Percentiles rank a stretch among this genome's conserved stretches.
These are phyloP conservation scores for Trichoderma gamsii DNA, from an alignment of 495 filamentous ascomycete genomes.

Conservation along the genomic window DNA sequence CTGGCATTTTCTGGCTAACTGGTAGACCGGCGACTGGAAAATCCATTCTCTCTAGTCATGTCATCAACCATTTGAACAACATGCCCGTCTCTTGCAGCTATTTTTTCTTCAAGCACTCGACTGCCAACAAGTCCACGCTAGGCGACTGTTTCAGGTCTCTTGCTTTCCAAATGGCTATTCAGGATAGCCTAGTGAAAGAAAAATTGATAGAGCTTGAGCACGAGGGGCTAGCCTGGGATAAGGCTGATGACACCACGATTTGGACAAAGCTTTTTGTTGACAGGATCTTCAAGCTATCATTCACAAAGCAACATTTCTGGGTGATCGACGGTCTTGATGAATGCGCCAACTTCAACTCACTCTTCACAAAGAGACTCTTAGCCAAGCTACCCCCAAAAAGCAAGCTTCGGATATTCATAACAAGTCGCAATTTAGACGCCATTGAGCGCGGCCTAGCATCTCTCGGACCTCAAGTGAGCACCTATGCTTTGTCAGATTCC, in stretches of 20 bases:
- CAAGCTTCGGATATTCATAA: no score
- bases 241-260: slow-evolving; percentile 18
- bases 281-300: slow-evolving; percentile 18
- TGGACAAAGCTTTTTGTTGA: slow-evolving; percentile 24
- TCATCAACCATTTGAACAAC: slow-evolving; percentile 21
- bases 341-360: no score
- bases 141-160: slow-evolving; percentile 22
- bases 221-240: slow-evolving; percentile 18
- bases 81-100: slow-evolving; percentile 23
- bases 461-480: no score
- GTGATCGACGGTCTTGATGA: no score
- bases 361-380: no score
- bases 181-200: slow-evolving; percentile 18
- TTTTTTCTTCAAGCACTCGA: slow-evolving; percentile 23
- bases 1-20: slow-evolving; percentile 25
- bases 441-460: no score
- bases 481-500: no score
- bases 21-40: slow-evolving; percentile 27
- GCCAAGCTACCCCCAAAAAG: no score
- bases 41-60: slow-evolving; percentile 25
- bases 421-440: no score
- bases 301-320: no score
- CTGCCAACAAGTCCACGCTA: slow-evolving; percentile 9
- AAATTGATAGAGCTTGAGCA: slow-evolving; percentile 16
- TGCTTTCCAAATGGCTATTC: slow-evolving; percentile 28